phyloP scores from a whole-genome alignment of 257 asterid species.

The Anisodus acutangulus region DNA sequence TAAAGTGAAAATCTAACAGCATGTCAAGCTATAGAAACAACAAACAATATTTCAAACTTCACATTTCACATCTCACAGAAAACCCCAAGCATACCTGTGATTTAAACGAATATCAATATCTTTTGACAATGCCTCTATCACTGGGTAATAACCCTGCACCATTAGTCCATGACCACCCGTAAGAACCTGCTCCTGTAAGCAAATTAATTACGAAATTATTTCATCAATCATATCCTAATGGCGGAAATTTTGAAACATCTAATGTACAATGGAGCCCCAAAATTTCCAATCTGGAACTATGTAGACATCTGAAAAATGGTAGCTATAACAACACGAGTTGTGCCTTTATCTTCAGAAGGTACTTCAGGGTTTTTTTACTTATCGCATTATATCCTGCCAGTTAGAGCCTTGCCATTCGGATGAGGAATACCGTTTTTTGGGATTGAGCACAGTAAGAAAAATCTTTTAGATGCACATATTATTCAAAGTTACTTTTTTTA shows the following conservation, averaged over 20 bases:
- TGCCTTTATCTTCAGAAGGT: neutral
- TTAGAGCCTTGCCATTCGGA: neutral
- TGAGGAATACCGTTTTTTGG: neutral
- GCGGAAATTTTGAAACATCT: neutral
- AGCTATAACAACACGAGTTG: neutral
- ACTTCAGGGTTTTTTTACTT: neutral
- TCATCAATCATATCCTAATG: slow-evolving; percentile 7
- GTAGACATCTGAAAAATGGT: neutral
- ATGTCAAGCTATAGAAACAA: neutral
- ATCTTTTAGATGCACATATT: slow-evolving; percentile 13
- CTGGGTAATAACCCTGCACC: slow-evolving; percentile 95
- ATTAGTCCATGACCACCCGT: slow-evolving; percentile 98
- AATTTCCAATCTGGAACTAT: neutral
- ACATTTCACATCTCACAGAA: neutral
- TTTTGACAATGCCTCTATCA: slow-evolving; percentile 71
- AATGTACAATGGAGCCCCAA: neutral
- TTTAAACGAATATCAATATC: slow-evolving; percentile 84
- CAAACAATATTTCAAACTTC: neutral
- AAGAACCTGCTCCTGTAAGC: slow-evolving; percentile 84
- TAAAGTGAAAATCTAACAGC: neutral
- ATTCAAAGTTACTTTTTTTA: slow-evolving; percentile 1
- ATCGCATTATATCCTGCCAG: neutral
- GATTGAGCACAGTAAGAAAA: neutral
- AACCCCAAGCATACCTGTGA: slow-evolving; percentile 64
- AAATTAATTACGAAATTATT: slow-evolving; percentile 12